Conservation (phyloP, 2,329 filamentous ascomycete species). For the Leptographium wingfieldii region DNA sequence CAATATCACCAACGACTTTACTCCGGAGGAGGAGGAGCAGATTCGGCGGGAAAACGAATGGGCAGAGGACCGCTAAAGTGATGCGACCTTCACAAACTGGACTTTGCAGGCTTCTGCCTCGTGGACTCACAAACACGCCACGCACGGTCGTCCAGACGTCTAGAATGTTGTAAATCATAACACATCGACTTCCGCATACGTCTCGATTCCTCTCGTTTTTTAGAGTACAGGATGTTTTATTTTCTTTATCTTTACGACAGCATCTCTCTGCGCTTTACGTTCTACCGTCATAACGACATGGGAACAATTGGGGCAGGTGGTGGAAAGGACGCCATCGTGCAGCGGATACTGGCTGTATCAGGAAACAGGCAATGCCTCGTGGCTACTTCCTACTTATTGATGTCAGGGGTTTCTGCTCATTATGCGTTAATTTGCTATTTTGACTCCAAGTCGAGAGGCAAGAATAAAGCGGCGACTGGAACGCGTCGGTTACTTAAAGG, state of each 20-base stretch:
- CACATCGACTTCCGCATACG: neutral
- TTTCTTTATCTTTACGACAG: neutral
- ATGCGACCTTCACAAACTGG: neutral
- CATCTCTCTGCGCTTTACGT: neutral
- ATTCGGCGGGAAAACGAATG: slow-evolving; percentile 86
- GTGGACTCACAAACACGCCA: neutral
- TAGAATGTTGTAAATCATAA: neutral
- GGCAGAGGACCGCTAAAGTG: slow-evolving; percentile 63
- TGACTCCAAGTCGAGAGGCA: neutral
- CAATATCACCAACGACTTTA: slow-evolving; percentile 99
- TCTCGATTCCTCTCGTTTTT: neutral
- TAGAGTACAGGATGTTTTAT: neutral
- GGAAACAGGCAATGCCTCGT: neutral
- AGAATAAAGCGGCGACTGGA: neutral
- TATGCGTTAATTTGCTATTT: neutral
- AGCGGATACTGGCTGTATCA: neutral
- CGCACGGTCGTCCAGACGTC: neutral
- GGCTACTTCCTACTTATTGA: neutral
- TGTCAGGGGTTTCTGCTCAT: neutral
- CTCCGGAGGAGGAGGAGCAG: slow-evolving; percentile 96
- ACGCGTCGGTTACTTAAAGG: too few relatives aligned
- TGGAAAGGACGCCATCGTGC: neutral
- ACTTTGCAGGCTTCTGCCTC: neutral
- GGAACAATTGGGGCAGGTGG: neutral
- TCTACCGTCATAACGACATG: neutral